Evolutionary conservation across 208 protist species (phyloP).

Genomic region (Acanthamoeba comandoni): DNA sequence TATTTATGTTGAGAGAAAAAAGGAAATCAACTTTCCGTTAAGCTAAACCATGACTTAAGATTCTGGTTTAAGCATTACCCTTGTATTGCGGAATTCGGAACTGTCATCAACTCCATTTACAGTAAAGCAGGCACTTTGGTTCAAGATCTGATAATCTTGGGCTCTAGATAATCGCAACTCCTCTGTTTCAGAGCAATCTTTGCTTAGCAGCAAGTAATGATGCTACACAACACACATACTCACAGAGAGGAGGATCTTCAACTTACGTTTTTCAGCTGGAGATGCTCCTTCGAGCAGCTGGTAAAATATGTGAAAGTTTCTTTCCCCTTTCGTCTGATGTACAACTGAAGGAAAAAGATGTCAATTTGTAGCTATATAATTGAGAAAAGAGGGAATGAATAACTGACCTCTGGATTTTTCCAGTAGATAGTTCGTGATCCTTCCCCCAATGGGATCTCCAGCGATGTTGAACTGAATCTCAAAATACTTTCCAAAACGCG

Average conservation of each 20-base stretch:
- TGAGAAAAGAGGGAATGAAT: neutral
- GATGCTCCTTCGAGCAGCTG: conserved; percentile 84
- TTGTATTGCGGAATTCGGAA: conserved; percentile 85
- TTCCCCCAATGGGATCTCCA: conserved; percentile 73
- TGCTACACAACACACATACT: neutral
- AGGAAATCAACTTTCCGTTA: no score
- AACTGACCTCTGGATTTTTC: conserved; percentile 72
- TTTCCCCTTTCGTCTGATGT: conserved; percentile 86
- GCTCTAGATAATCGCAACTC: conserved; percentile 67
- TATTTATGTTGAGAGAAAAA: neutral
- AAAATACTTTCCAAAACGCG: conserved; percentile 88
- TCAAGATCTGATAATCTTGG: conserved; percentile 87
- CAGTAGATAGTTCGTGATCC: conserved; percentile 80
- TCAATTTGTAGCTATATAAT: neutral
- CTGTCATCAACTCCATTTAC: conserved; percentile 88
- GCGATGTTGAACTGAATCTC: conserved; percentile 83
- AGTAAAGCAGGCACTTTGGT: conserved; percentile 84
- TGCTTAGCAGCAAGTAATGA: no score
- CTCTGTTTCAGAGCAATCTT: conserved; percentile 49
- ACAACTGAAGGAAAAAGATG: conserved; percentile 71
- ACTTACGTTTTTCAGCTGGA: conserved; percentile 90
- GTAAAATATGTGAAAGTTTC: conserved; percentile 97
- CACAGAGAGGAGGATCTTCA: no score
- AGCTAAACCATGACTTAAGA: no score
- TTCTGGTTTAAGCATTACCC: no score